Evolutionary conservation across 2,329 filamentous ascomycete species (phyloP).

Genomic region (Eutypa lata): DNA sequence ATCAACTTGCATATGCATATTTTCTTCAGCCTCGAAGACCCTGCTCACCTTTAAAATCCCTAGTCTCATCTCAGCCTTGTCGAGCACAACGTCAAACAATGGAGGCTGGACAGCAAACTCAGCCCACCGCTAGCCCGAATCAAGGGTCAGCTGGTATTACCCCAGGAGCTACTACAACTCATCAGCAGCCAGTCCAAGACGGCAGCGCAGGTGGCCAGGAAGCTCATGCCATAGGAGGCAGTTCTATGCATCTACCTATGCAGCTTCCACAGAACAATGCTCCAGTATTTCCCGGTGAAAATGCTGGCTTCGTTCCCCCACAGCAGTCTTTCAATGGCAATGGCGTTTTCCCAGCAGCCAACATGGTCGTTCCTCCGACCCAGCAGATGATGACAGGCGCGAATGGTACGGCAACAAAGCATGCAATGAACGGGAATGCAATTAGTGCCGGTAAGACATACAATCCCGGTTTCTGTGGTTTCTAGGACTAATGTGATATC

Average conservation of each 20-base stretch:
- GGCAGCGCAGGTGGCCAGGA: not conserved
- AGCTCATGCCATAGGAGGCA: not conserved
- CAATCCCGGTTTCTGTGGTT: not conserved
- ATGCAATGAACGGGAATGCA: constrained; percentile 17
- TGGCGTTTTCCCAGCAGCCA: not conserved
- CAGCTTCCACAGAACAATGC: not conserved
- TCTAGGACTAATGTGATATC: constrained; percentile 9
- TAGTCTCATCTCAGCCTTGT: not conserved
- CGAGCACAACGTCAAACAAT: not conserved
- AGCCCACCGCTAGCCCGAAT: not conserved
- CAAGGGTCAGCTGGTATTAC: not conserved
- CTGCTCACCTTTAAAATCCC: not conserved
- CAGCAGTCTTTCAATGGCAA: not conserved
- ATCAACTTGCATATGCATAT: no score
- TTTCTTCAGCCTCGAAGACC: not conserved
- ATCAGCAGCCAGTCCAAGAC: not conserved
- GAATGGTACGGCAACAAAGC: not conserved
- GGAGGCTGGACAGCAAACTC: not conserved
- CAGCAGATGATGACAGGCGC: not conserved
- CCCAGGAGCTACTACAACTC: not conserved
- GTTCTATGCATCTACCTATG: not conserved
- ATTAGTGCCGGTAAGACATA: constrained; percentile 33
- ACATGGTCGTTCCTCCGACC: not conserved
- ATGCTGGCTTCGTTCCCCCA: not conserved
- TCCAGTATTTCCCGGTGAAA: not conserved